phyloP scores from a whole-genome alignment of 805 yeast genomes.

The Ogataea neopini region DNA sequence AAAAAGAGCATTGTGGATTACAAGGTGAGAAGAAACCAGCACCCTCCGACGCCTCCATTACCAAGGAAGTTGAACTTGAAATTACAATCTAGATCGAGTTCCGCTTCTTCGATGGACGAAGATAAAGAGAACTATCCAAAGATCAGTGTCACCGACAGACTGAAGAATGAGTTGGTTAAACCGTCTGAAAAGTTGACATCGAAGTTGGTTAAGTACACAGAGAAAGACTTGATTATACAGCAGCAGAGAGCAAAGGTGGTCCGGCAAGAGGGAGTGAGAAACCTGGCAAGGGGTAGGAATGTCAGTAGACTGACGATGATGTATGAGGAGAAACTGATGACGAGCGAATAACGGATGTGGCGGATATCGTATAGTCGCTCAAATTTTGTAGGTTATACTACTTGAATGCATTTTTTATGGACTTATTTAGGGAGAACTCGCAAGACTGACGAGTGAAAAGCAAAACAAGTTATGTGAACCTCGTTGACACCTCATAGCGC shows the following conservation, averaged over 20 bases:
- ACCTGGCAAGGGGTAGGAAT: constrained; percentile 49
- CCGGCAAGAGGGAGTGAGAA: constrained; percentile 8
- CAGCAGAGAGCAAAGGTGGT: constrained; percentile 12
- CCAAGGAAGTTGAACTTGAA: constrained; percentile 5
- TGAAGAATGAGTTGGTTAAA: constrained; percentile 24
- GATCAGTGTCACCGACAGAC: constrained; percentile 8
- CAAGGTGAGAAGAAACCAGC: constrained; percentile 13
- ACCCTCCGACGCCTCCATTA: constrained; percentile 31
- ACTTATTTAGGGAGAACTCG: too few species aligned
- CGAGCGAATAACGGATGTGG: too few species aligned
- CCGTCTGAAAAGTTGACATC: constrained; percentile 29
- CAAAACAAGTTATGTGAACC: too few species aligned
- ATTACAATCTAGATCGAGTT: constrained; percentile 7
- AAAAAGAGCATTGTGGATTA: constrained; percentile 7
- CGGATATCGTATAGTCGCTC: too few species aligned
- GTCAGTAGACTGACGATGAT: constrained; percentile 52
- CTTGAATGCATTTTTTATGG: too few species aligned
- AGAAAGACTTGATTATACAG: constrained; percentile 32
- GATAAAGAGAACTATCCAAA: constrained; percentile 16
- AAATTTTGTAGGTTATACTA: too few species aligned
- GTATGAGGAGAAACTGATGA: constrained; percentile 46
- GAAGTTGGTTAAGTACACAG: constrained; percentile 34
- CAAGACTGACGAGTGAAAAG: neutral
- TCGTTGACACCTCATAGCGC: too few species aligned
- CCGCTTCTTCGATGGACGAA: constrained; percentile 10